Evolutionary conservation across 257 asterid genomes (phyloP).

Genomic region (Solanum clarkiae): DNA sequence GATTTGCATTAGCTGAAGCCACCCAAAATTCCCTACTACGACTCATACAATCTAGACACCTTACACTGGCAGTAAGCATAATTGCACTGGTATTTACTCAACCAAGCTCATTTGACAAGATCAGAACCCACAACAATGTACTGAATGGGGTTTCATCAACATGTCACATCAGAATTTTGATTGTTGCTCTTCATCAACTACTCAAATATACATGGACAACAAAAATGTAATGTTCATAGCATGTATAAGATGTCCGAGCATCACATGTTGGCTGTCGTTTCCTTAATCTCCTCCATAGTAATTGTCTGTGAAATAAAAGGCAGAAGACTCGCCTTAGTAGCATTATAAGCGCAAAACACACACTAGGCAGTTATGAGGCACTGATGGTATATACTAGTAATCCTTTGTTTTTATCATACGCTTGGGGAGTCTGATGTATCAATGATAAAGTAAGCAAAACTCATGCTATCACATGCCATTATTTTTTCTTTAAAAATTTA

Average conservation of each 20-base stretch:
- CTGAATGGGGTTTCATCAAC: background rate
- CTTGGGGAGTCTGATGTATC: background rate
- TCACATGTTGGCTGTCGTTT: constrained; percentile 73
- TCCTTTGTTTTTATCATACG: background rate
- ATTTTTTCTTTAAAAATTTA: background rate
- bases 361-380: background rate
- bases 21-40: background rate
- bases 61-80: background rate
- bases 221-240: background rate
- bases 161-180: background rate
- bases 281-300: constrained; percentile 64
- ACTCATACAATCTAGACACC: background rate
- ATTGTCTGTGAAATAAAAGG: constrained; percentile 40
- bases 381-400: background rate
- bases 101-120: background rate
- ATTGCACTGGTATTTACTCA: background rate
- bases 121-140: background rate
- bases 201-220: background rate
- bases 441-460: background rate
- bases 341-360: background rate
- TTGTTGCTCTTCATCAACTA: background rate
- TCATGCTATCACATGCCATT: background rate
- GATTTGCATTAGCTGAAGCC: background rate
- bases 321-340: background rate
- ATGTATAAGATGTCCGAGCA: background rate